Evolutionary conservation across 352 stramenopile species (phyloP).

Genomic region (Ophiocytium majus): DNA sequence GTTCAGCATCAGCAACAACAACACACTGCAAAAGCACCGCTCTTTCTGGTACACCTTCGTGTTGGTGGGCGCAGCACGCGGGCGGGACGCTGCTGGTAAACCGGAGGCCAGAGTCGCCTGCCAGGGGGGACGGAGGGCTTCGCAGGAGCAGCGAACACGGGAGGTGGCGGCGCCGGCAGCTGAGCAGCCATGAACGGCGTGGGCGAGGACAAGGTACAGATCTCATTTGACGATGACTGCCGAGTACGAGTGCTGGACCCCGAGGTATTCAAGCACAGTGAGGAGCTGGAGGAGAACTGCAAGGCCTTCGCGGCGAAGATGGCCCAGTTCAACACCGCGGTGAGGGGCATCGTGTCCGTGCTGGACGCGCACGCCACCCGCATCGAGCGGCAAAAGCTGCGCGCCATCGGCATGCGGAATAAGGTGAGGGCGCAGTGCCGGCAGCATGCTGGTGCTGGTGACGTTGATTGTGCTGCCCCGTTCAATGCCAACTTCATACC

Average conservation of each 20-base stretch:
- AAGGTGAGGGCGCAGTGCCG: slow-evolving; percentile 32
- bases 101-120: not conserved
- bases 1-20: too few relatives aligned
- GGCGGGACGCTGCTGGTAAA: too few relatives aligned
- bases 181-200: slow-evolving; percentile 26
- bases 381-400: slow-evolving; percentile 62
- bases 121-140: not conserved
- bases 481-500: too few relatives aligned
- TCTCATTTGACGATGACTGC: slow-evolving; percentile 63
- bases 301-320: slow-evolving; percentile 58
- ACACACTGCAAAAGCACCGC: too few relatives aligned
- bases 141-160: not conserved
- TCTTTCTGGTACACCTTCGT: too few relatives aligned
- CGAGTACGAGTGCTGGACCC: slow-evolving; percentile 60
- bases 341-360: slow-evolving; percentile 60
- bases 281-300: slow-evolving; percentile 60
- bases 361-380: slow-evolving; percentile 59
- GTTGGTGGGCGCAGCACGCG: too few relatives aligned
- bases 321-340: slow-evolving; percentile 52
- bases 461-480: not conserved
- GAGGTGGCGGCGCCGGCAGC: not conserved
- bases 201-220: slow-evolving; percentile 57
- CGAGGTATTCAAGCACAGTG: slow-evolving; percentile 61
- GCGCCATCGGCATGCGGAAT: slow-evolving; percentile 59
- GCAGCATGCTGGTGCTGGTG: not conserved